Conservation (phyloP, 2,329 filamentous ascomycete genomes). For the Dryadomyces quercivorus region DNA sequence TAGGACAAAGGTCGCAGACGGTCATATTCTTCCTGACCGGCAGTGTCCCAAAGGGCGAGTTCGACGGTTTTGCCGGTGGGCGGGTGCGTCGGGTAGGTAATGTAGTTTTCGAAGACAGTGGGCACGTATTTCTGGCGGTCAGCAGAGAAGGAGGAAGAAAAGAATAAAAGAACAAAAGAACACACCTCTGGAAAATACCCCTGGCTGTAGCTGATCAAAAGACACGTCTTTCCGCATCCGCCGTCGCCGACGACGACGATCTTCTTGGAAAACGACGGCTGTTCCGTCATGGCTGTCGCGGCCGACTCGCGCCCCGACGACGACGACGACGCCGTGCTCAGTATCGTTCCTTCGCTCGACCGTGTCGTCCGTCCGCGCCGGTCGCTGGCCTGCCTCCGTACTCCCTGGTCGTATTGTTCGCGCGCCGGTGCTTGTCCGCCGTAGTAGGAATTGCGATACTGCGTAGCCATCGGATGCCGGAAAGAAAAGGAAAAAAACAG, state of each 20-base stretch:
- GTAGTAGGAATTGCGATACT: conserved; percentile 44
- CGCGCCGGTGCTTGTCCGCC: conserved; percentile 21
- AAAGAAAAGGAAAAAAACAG: neutral
- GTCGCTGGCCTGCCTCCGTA: conserved; percentile 20
- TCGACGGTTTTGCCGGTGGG: conserved; percentile 88
- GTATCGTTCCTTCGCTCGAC: conserved; percentile 85
- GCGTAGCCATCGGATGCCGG: conserved; percentile 33
- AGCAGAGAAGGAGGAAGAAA: neutral
- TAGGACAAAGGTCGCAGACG: conserved; percentile 90
- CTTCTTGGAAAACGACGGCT: conserved; percentile 94
- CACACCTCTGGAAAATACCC: conserved; percentile 95
- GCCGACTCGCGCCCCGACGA: conserved; percentile 66
- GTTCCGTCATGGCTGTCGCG: conserved; percentile 75
- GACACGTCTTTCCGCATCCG: conserved; percentile 95
- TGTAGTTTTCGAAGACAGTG: conserved; percentile 99
- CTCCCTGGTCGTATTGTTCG: conserved; percentile 27
- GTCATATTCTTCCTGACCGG: conserved; percentile 97
- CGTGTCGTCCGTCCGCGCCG: conserved; percentile 42
- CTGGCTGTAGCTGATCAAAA: conserved; percentile 97
- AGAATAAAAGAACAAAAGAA: too few relatives aligned
- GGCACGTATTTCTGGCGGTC: conserved; percentile 87
- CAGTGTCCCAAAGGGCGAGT: conserved; percentile 95
- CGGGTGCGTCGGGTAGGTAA: conserved; percentile 86
- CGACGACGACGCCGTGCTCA: conserved; percentile 32
- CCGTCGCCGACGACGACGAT: conserved; percentile 97